Percentiles rank a stretch among this genome's conserved stretches.
phyloP scores from a whole-genome alignment of 2,329 filamentous ascomycete genomes.

The Acarospora socialis region DNA sequence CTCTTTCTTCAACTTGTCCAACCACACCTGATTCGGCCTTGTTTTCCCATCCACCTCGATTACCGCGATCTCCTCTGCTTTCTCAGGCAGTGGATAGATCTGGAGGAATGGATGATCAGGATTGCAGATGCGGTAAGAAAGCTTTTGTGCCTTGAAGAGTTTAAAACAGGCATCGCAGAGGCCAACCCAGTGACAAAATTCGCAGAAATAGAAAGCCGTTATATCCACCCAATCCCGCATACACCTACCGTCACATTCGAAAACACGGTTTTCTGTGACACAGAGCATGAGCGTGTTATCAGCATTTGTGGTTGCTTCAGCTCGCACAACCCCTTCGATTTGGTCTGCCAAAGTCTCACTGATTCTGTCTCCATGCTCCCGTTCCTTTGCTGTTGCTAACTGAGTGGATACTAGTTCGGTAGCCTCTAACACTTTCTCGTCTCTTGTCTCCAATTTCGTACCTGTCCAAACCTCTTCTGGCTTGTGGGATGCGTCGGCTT shows the following conservation, averaged over 20 bases:
- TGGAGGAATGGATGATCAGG: slow-evolving; percentile 1
- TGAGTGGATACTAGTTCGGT: no score
- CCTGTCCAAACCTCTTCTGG: no score
- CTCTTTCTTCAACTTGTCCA: slow-evolving; percentile 2
- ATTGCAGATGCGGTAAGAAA: slow-evolving; percentile 1
- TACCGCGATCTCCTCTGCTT: slow-evolving; percentile 1
- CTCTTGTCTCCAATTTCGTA: no score
- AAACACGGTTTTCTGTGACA: no score
- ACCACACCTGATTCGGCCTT: background rate
- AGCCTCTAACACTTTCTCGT: no score
- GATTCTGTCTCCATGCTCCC: no score
- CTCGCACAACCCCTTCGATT: background rate
- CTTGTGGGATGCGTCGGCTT: no score
- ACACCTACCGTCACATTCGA: slow-evolving; percentile 3
- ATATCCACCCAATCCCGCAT: background rate
- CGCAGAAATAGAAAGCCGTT: slow-evolving; percentile 1
- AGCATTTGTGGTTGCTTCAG: background rate
- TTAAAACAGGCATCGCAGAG: slow-evolving; percentile 3
- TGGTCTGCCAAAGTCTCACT: no score
- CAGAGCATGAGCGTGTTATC: background rate
- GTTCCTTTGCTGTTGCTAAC: no score
- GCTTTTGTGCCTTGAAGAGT: background rate
- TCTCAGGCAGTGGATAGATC: background rate
- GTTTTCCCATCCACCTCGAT: background rate
- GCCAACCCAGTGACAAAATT: background rate